Conservation (phyloP, 1,284 basidiomycete genomes). For the Vanrija humicola region DNA sequence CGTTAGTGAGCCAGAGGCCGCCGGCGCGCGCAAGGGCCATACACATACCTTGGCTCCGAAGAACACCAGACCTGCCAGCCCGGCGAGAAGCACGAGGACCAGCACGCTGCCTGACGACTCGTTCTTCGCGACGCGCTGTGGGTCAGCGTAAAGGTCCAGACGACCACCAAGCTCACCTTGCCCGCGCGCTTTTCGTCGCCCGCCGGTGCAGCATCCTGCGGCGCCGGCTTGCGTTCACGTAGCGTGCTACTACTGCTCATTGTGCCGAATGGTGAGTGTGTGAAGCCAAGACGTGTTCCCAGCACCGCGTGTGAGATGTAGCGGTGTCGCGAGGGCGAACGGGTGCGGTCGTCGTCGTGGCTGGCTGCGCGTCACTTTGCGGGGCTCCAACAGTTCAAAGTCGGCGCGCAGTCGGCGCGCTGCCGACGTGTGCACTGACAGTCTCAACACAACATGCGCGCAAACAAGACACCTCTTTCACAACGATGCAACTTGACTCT, state of each 20-base stretch:
- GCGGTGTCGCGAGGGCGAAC: too few relatives aligned
- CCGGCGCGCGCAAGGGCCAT: too few relatives aligned
- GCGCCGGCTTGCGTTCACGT: slow-evolving; percentile 1
- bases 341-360: too few relatives aligned
- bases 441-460: too few relatives aligned
- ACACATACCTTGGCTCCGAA: not conserved
- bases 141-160: not conserved
- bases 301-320: too few relatives aligned
- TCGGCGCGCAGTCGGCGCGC: too few relatives aligned
- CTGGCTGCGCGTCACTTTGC: too few relatives aligned
- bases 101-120: not conserved
- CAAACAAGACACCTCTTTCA: not conserved
- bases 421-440: too few relatives aligned
- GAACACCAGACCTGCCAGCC: not conserved
- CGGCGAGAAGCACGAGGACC: not conserved
- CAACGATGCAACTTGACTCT: not conserved
- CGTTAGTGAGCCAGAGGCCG: not conserved
- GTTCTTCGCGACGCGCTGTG: not conserved
- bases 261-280: not conserved
- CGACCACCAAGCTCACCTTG: not conserved
- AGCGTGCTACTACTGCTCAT: not conserved
- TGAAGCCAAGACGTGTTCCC: too few relatives aligned
- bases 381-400: too few relatives aligned
- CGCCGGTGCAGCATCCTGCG: too few relatives aligned
- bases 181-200: too few relatives aligned